Conservation (phyloP, 2,329 filamentous ascomycete genomes). For the Fusarium circinatum region DNA sequence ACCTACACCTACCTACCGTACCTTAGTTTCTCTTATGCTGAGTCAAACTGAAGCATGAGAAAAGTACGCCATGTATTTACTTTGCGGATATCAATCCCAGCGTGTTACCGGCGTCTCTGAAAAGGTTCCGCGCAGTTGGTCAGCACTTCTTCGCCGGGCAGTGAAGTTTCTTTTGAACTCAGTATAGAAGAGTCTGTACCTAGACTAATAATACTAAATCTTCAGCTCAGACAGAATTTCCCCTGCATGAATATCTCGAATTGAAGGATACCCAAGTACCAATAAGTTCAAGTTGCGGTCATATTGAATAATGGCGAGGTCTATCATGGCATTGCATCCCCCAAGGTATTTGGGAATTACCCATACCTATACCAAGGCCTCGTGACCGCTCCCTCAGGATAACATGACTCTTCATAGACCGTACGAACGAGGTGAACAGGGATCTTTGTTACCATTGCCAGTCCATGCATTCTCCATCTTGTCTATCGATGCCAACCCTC, state of each 20-base stretch:
- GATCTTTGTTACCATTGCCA: constrained; percentile 29
- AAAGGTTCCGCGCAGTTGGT: not conserved
- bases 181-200: not conserved
- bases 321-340: not conserved
- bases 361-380: not conserved
- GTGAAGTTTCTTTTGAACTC: not conserved
- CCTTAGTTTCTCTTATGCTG: not conserved
- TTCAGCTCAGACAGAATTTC: not conserved
- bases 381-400: not conserved
- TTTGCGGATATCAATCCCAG: not conserved
- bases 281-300: not conserved
- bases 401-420: constrained; percentile 14
- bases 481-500: not conserved
- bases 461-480: constrained; percentile 23
- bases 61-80: not conserved
- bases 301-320: not conserved
- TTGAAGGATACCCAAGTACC: not conserved
- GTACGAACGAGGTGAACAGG: constrained; percentile 21
- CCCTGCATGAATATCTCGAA: no score
- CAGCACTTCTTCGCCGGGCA: not conserved
- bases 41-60: not conserved
- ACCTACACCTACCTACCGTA: no score
- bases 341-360: not conserved
- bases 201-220: not conserved
- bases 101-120: no score